Base-by-base conservation (phyloP, 2,329 filamentous ascomycete genomes). In the Immersiporthe knoxdaviesiana region DNA sequence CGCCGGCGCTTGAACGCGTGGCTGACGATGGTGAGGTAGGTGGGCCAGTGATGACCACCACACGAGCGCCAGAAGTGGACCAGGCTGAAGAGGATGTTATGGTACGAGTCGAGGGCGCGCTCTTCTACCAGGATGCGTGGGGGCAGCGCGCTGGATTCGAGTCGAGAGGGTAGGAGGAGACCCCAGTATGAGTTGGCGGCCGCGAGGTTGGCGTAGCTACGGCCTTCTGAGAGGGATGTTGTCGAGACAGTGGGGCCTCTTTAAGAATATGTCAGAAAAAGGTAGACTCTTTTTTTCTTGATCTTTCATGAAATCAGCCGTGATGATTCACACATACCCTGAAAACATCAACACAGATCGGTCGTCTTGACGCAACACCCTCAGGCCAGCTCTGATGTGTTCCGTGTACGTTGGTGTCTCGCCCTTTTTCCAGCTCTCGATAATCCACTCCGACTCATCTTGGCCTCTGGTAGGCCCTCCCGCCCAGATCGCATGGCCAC, bases 11-110 rank as follows among this genome's bases (percentile, higher is more conserved):
- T 94, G 79, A 94, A 94, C 7, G 80, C 87, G 75, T 93, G 90
- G 73, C 89, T 90, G 54, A 93, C 81, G 27, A 93, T 81, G 24
- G 87, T 91, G 21, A 93, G 75, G 6, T 78, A 80, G 1, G 66
- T 64, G 0, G 91, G 91, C 84, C 90, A 93, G 71, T 81, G 80
- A 16, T 37, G 32, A 21, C 32, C 37, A 27, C 59, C 37, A 30
- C 59, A 65, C 11, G 54, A 47, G 3, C 84, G 81, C 72, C 91
- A 83, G 75, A 87, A 88, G 47, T 80, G 76, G 21, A 83, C 74
- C 2, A 97, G 82, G 16, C 91, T 91, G 77, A 94, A 94, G 21
- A 97, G 80, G 6, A 97, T 81, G 76, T 97, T 97, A 76, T 94
- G 90, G 76, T 93, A 95, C 1, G 91, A 95, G 78, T 97, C 94